These are phyloP conservation scores for Telopea speciosissima DNA, from an alignment of 177 flowering plant species.

Conservation along the genomic window DNA sequence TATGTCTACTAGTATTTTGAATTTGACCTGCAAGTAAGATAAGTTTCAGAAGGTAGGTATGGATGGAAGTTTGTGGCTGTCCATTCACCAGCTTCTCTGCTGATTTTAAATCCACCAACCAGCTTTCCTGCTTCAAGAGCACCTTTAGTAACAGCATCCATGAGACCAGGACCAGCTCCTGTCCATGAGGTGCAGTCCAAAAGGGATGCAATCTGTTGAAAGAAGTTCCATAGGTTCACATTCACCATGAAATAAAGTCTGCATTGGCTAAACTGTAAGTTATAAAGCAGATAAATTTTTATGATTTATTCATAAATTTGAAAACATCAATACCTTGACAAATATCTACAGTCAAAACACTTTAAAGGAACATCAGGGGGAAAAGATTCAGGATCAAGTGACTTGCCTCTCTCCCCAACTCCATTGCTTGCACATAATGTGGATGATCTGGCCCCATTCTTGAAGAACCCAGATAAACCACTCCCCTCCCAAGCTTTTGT, in stretches of 20 bases:
- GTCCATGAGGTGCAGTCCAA: constrained; percentile 89
- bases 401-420: constrained; percentile 72
- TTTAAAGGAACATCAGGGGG: background rate
- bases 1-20: background rate
- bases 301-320: too few species aligned
- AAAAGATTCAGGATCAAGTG: background rate
- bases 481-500: constrained; percentile 81
- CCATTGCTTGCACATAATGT: constrained; percentile 61
- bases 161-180: constrained; percentile 94
- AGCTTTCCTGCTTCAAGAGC: constrained; percentile 72
- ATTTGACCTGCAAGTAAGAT: constrained; percentile 84
- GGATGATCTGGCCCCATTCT: constrained; percentile 65
- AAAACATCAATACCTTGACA: too few species aligned
- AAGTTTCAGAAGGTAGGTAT: constrained; percentile 71
- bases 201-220: constrained; percentile 59
- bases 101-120: constrained; percentile 90
- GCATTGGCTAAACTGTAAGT: background rate
- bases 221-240: background rate
- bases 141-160: constrained; percentile 92
- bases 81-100: constrained; percentile 91
- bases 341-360: too few species aligned
- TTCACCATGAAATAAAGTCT: background rate
- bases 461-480: constrained; percentile 81
- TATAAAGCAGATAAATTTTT: background rate
- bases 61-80: constrained; percentile 70